Evolutionary conservation across 306 rosid species (phyloP), one percentile per base, ranked within the genome.

Genomic region (Abrus precatorius): DNA sequence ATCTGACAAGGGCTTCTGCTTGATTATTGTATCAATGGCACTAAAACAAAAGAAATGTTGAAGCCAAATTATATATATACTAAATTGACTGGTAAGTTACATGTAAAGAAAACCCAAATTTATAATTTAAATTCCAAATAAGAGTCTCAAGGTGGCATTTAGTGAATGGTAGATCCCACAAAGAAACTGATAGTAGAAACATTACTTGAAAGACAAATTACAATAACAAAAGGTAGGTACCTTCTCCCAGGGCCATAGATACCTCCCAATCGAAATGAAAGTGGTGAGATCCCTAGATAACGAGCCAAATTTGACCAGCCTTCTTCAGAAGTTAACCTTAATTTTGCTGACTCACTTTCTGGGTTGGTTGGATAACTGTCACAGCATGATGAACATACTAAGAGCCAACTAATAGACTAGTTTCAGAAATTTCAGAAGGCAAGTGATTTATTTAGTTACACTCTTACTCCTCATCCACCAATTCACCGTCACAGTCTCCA

Each of bases 241-340:
- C 99, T 95, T 93, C 99, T 93, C 72, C 96, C 90, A 34, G 94
- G 98, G 83, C 99, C 98, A 82, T 95, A 95, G 91, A 95, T 90
- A 69, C 98, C 99, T 88, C 96, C 99, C 20, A 95, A 89, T 83
- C 99, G 93, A 84, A 91, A 86, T 40, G 90, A 56, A 79, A 82
- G 72, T 1, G 93, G 78, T 1, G 93, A 85, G 71, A 91, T 3
- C 52, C 90, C 88, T 9, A 93, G 84, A 70, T 60, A 41, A 72
- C 53, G 77, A 48, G 92, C 92, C 59, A 95, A 85, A 70, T 75
- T 69, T 69, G 89, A 86, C 98, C 98, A 95, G 53, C 93, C 87
- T 81, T 89, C 78, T 91, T 95, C 98, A 70, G 99, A 93, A 60
- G 69, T 83, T 65, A 93, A 83, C 86, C 99, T 89, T 76, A 87